A percentile compares a stretch with the other conserved stretches of the same genome.
phyloP scores from a whole-genome alignment of 352 stramenopile species.

The Phytophthora tentaculata region DNA sequence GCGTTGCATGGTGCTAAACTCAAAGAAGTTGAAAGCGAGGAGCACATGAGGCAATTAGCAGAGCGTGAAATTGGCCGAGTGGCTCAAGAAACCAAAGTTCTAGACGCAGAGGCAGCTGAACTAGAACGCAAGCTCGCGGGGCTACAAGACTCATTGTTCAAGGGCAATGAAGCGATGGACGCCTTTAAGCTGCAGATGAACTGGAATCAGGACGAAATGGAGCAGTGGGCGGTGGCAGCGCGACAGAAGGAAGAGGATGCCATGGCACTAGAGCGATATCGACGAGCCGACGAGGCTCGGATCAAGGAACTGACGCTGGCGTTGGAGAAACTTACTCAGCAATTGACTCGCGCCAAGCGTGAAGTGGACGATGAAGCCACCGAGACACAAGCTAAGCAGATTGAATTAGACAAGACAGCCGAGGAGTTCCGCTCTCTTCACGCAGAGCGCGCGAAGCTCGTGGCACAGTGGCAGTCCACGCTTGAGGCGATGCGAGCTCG shows the following conservation, averaged over 20 bases:
- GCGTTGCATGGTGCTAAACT: constrained; percentile 91
- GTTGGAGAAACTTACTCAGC: constrained; percentile 94
- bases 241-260: constrained; percentile 97
- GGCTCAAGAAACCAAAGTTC: constrained; percentile 72
- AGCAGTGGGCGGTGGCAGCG: constrained; percentile 95
- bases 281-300: constrained; percentile 93
- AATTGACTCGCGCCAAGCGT: constrained; percentile 80
- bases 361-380: constrained; percentile 85
- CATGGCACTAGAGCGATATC: constrained; percentile 93
- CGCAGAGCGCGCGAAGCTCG: constrained; percentile 92
- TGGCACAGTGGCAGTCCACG: constrained; percentile 95
- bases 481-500: constrained; percentile 93
- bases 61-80: constrained; percentile 90
- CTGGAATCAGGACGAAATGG: constrained; percentile 98
- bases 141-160: constrained; percentile 92
- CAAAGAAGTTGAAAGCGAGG: constrained; percentile 93
- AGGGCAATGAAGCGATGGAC: constrained; percentile 95
- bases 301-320: constrained; percentile 95
- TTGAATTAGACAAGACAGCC: constrained; percentile 95
- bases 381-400: constrained; percentile 95
- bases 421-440: constrained; percentile 94
- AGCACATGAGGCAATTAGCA: constrained; percentile 93
- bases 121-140: constrained; percentile 88
- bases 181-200: constrained; percentile 97
- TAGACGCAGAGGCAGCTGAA: constrained; percentile 77